phyloP scores from a whole-genome alignment of 2,329 filamentous ascomycete species.

The Thermothelomyces thermophilus region DNA sequence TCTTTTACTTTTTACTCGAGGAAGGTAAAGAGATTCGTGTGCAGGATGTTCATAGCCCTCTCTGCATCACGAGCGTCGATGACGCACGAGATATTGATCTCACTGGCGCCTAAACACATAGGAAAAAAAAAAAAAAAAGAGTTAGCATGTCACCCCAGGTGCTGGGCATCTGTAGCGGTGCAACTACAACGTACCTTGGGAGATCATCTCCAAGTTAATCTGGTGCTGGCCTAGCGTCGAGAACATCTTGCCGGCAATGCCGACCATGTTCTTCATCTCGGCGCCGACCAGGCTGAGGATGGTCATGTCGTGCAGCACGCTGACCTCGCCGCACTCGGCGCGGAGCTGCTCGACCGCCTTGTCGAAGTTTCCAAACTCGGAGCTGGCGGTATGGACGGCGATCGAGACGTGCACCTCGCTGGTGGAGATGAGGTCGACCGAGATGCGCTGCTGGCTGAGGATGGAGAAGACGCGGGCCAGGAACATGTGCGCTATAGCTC shows the following conservation, averaged over 20 bases:
- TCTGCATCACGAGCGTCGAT: constrained; percentile 88
- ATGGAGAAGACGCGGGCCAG: constrained; percentile 91
- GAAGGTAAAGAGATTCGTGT: constrained; percentile 95
- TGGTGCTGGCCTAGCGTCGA: constrained; percentile 86
- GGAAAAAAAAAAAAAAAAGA: too few relatives aligned
- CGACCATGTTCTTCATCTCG: constrained; percentile 96
- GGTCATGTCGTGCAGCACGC: constrained; percentile 85
- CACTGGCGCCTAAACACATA: constrained; percentile 73
- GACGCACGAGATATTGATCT: constrained; percentile 98
- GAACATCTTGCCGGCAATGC: constrained; percentile 92
- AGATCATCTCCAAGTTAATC: constrained; percentile 99
- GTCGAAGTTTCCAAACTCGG: constrained; percentile 55
- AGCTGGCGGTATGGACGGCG: constrained; percentile 79
- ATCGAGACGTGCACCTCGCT: constrained; percentile 97
- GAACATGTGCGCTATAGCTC: constrained; percentile 92
- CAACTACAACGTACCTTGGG: constrained; percentile 61
- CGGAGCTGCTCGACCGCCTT: constrained; percentile 62
- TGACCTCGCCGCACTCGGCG: constrained; percentile 77
- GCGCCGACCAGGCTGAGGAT: constrained; percentile 91
- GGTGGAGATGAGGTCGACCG: constrained; percentile 92
- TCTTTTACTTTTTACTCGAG: constrained; percentile 57
- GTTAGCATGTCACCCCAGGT: constrained; percentile 9
- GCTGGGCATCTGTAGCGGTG: too few relatives aligned
- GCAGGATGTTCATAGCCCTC: constrained; percentile 89
- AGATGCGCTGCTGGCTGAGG: constrained; percentile 77